A percentile compares a stretch with the other conserved stretches of the same genome.
Evolutionary conservation across 1,284 basidiomycete genomes (phyloP).

Genomic region (Ganoderma lucidum): DNA sequence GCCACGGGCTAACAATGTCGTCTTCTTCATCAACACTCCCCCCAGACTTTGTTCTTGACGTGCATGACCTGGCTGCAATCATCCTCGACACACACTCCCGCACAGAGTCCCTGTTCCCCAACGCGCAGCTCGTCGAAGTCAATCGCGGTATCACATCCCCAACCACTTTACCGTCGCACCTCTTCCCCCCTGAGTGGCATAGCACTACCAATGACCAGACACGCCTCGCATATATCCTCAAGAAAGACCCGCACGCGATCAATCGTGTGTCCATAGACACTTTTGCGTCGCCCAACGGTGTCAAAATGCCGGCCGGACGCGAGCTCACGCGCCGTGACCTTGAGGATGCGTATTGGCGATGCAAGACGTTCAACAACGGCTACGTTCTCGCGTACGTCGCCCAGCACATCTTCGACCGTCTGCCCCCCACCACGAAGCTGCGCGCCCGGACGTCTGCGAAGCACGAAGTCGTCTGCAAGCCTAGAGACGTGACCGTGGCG

Average conservation of each 20-base stretch:
- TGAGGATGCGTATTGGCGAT: constrained; percentile 36
- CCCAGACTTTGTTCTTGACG: constrained; percentile 28
- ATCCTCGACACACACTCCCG: constrained; percentile 30
- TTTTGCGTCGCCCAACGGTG: constrained; percentile 26
- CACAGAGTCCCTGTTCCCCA: constrained; percentile 25
- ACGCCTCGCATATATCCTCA: constrained; percentile 32
- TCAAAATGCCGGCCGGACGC: constrained; percentile 22
- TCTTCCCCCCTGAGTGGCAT: constrained; percentile 28
- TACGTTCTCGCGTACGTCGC: constrained; percentile 34
- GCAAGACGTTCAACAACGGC: constrained; percentile 34
- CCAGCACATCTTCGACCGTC: constrained; percentile 31
- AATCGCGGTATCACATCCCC: constrained; percentile 20
- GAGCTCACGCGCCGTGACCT: constrained; percentile 31
- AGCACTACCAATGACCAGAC: constrained; percentile 8
- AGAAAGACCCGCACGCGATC: constrained; percentile 4
- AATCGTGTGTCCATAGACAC: constrained; percentile 27
- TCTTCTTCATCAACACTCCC: neutral
- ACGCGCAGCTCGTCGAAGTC: constrained; percentile 34
- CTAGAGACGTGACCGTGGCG: constrained; percentile 29
- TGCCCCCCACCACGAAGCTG: constrained; percentile 32
- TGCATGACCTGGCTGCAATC: constrained; percentile 35
- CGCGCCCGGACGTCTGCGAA: constrained; percentile 32
- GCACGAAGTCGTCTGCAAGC: constrained; percentile 31
- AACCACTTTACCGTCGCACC: constrained; percentile 26
- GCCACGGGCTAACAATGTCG: neutral